phyloP scores from a whole-genome alignment of 2,329 filamentous ascomycete species.

The Pochonia chlamydosporia region DNA sequence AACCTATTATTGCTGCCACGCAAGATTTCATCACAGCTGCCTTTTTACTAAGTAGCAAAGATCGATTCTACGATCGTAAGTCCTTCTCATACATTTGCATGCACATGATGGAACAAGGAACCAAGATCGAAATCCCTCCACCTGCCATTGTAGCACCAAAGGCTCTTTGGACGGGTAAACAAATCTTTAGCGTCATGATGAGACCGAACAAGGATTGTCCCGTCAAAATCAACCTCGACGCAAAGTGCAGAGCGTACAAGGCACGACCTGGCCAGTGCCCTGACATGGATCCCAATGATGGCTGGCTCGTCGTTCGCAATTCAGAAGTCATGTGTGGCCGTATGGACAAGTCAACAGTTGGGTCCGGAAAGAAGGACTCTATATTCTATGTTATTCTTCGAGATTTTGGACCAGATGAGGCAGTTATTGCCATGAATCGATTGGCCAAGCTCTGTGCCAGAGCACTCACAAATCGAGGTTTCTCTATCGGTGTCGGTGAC shows the following conservation, averaged over 20 bases:
- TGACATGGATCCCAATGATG: slow-evolving; percentile 80
- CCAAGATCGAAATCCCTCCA: slow-evolving; percentile 76
- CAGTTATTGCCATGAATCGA: slow-evolving; percentile 88
- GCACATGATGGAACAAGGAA: slow-evolving; percentile 83
- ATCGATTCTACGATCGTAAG: slow-evolving; percentile 84
- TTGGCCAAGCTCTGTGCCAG: slow-evolving; percentile 86
- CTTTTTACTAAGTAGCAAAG: slow-evolving; percentile 85
- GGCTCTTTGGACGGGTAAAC: slow-evolving; percentile 92
- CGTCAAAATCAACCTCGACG: slow-evolving; percentile 86
- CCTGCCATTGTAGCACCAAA: slow-evolving; percentile 83
- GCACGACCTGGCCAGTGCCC: slow-evolving; percentile 50
- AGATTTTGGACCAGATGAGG: slow-evolving; percentile 87
- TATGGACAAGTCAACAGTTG: slow-evolving; percentile 98
- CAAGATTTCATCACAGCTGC: slow-evolving; percentile 98
- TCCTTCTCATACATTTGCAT: slow-evolving; percentile 86
- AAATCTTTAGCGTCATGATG: slow-evolving; percentile 89
- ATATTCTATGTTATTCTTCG: slow-evolving; percentile 95
- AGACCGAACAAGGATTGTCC: slow-evolving; percentile 78
- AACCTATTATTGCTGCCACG: slow-evolving; percentile 97
- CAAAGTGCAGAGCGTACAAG: slow-evolving; percentile 78
- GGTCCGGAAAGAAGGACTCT: slow-evolving; percentile 93
- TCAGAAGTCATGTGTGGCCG: slow-evolving; percentile 95
- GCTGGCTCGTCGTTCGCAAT: slow-evolving; percentile 88
- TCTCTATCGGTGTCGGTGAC: slow-evolving; percentile 93
- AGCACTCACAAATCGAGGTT: slow-evolving; percentile 83